Conservation (phyloP, 805 yeast genomes). For the Ogataea paraovalis region DNA sequence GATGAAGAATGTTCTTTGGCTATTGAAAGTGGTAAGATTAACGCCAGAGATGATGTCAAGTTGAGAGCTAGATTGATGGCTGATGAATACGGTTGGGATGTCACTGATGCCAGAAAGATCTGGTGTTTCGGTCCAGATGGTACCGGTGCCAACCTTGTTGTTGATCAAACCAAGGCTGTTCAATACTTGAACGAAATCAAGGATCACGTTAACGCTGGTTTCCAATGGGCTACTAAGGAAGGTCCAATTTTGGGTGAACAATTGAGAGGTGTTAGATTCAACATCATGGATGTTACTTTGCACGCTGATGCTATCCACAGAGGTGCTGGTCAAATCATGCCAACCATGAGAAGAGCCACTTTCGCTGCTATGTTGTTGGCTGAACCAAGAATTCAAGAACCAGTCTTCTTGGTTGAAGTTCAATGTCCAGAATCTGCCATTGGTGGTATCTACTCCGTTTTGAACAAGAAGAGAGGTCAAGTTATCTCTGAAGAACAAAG, state of each 20-base stretch:
- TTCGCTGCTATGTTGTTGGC: conserved; percentile 98
- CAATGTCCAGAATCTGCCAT: conserved; percentile 99
- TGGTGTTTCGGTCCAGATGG: conserved; percentile 99
- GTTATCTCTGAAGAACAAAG: conserved; percentile 99
- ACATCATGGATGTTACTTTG: conserved; percentile 97
- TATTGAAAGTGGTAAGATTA: conserved; percentile 87
- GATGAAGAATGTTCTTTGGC: conserved; percentile 90
- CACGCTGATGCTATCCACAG: conserved; percentile 99
- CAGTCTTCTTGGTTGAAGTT: conserved; percentile 97
- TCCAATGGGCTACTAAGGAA: conserved; percentile 99
- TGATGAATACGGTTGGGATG: conserved; percentile 99
- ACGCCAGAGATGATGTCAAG: conserved; percentile 97
- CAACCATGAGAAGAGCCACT: conserved; percentile 99
- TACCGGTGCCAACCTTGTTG: conserved; percentile 96
- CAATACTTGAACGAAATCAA: conserved; percentile 98
- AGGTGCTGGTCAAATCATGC: conserved; percentile 99
- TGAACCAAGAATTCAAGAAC: conserved; percentile 98
- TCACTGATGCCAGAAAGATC: conserved; percentile 99
- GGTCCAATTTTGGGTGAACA: conserved; percentile 98
- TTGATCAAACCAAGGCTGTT: conserved; percentile 99
- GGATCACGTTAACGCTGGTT: conserved; percentile 99
- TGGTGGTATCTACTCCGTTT: conserved; percentile 99
- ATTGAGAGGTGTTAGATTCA: conserved; percentile 93
- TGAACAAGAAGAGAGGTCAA: conserved; percentile 99
- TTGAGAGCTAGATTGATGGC: conserved; percentile 98